Evolutionary conservation across 2,329 filamentous ascomycete species (phyloP), one percentile per base, ranked within the genome.

Genomic region (Westerdykella aurantiaca): DNA sequence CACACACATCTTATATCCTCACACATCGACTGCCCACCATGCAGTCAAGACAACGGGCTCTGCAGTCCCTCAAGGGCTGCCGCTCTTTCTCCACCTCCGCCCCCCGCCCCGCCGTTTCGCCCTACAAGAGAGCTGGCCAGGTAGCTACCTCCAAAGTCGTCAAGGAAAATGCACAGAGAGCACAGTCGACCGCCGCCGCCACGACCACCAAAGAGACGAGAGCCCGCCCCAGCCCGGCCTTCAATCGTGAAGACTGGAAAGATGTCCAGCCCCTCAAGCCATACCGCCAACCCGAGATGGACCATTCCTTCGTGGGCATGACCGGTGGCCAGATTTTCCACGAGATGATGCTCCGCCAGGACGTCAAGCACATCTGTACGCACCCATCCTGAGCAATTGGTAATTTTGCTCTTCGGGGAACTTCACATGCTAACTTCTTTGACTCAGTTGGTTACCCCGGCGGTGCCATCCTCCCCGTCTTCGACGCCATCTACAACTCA

Each of bases 401-500:
- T 37, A 43, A 46, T 43, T 42, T 29, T 25, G 21, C 16, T 31
- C 25, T 29, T 29, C 10, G 25, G 9, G 9, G 7, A 29, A 29
- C 25, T 10, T 29, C 25, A 29, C 14, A 18, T 42, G 41, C 50
- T 49, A 39, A 55, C 29, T 3, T 10, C 3, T 29, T 21, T 57
- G 51, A 53, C 48, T 48, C 60, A 76, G 73, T 77, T 49, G 74
- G 74, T 33, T 97, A 97, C 72, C 88, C 91, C 55, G 91, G 91
- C 60, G 91, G 93, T 66, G 90, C 93, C 54, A 97, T 97, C 71
- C 83, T 97, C 31, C 93, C 93, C 59, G 91, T 97, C 35, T 97
- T 96, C 74, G 93, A 98, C 69, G 93, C 93, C 63, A 97, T 98
- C 66, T 95, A 95, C 79, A 95, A 96, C 75, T 97, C 91, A 45